Conservation (phyloP, 2,329 filamentous ascomycete species). For the Fusarium coicis region DNA sequence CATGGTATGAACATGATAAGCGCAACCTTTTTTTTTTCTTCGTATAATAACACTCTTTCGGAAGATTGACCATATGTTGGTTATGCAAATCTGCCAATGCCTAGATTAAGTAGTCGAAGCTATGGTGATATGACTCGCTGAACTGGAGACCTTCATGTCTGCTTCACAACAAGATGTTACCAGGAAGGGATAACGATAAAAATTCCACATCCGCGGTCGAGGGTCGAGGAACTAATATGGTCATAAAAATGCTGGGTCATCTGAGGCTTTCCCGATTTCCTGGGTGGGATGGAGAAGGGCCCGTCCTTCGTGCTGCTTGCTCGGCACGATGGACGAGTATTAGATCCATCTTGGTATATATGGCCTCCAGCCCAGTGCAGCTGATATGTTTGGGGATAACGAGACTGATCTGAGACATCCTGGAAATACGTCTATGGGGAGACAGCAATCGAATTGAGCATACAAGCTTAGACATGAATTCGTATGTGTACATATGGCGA, state of each 20-base stretch:
- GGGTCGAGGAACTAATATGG: neutral
- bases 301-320: neutral
- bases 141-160: neutral
- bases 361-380: too few species aligned
- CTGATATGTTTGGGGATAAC: neutral
- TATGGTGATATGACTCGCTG: neutral
- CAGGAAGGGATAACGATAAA: neutral
- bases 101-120: neutral
- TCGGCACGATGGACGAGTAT: neutral
- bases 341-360: neutral
- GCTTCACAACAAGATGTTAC: neutral
- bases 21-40: neutral
- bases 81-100: neutral
- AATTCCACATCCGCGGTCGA: neutral
- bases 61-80: neutral
- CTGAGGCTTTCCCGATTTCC: conserved; percentile 10
- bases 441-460: neutral
- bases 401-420: neutral
- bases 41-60: neutral
- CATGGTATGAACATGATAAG: neutral
- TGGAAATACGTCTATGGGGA: neutral
- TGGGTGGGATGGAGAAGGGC: conserved; percentile 23
- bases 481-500: neutral
- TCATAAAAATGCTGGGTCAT: neutral
- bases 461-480: neutral